Evolutionary conservation across 129 eudicot species (phyloP), one percentile per base, ranked within the genome.

Genomic region (Helichrysum umbraculigerum): DNA sequence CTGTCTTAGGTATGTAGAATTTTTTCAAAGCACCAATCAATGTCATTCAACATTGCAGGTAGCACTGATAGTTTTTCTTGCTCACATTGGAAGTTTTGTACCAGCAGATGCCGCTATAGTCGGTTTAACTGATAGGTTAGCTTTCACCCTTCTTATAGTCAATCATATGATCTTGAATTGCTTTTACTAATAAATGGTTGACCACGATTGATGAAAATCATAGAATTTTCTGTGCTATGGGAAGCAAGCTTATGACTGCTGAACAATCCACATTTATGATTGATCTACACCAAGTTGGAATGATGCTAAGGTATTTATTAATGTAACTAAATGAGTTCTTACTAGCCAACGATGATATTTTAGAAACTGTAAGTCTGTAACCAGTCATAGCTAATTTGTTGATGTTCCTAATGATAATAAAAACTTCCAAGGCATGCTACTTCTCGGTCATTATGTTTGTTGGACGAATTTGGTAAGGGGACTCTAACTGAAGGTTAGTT

Each of bases 91-190:
- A 75, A 88, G 98, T 80, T 93, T 85, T 88, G 97, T 91, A 74
- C 98, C 97, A 30, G 98, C 98, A 50, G 98, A 91, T 84, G 85
- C 91, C 15, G 97, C 97, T 1, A 87, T 81, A 78, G 97, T 93
- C 86, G 93, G 98, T 66, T 85, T 91, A 81, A 93, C 97, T 65
- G 98, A 93, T 76, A 93, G 97, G 98, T 93, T 41, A 59, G 76
- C 62, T 66, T 34, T 69, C 21, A 25, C 58, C 22, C 64, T 32
- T 82, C 54, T 22, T 42, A 34, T 79, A 17, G 67, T 72, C 51
- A 52, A 51, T 74, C 68, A 57, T 28, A 35, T 56, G 66, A 72
- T 70, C 54, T 68, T 59, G 29, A 42, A 61, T 19, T 62, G 64
- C 29, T 50, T 25, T 79, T 72, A 29, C 50, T 71, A 4, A 68